Base-by-base conservation (phyloP, 306 rosid genomes). In the Ceratonia siliqua region DNA sequence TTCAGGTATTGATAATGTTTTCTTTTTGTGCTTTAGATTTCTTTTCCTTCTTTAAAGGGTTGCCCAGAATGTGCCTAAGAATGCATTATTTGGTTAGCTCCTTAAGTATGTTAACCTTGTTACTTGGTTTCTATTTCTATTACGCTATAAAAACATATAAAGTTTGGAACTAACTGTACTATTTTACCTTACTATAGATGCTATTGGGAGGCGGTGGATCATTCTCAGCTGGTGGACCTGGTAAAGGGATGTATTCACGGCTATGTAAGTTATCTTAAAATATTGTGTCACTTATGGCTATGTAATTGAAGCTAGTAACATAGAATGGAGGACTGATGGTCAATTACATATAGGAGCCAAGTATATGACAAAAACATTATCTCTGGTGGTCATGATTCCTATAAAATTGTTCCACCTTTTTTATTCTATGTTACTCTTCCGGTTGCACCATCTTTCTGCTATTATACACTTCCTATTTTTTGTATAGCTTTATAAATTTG, bases 211-310 rank as follows among this genome's bases (percentile, higher is more conserved):
- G 96, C 2, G 97, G 96, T 62, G 90, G 94, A 64, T 94, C 96
- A 35, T 91, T 90, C 85, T 88, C 96, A 53, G 85, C 93, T 3
- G 89, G 96, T 41, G 97, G 98, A 62, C 98, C 96, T 77, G 95
- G 97, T 80, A 91, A 94, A 81, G 97, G 97, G 83, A 87, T 94
- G 98, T 80, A 85, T 81, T 89, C 97, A 36, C 85, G 92, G 52
- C 85, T 87, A 41, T 91, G 96, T 91, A 87, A 91, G 93, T 87
- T 79, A 59, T 67, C 68, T 71, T 52, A 65, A 77, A 27, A 28
- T 64, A 42, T 64, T 45, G 53, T 50, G 50, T 52, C 62, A 70
- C 61, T 54, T 62, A 20, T 56, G 39, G 25, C 41, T 33, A 35
- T 74, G 63, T 36, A 49, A 36, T 64, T 63, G 68, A 73, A 14